Percentiles rank a stretch among this genome's conserved stretches.
These are phyloP conservation scores for Phytopythium helicoides DNA, from an alignment of 352 stramenopile species.

Conservation along the genomic window DNA sequence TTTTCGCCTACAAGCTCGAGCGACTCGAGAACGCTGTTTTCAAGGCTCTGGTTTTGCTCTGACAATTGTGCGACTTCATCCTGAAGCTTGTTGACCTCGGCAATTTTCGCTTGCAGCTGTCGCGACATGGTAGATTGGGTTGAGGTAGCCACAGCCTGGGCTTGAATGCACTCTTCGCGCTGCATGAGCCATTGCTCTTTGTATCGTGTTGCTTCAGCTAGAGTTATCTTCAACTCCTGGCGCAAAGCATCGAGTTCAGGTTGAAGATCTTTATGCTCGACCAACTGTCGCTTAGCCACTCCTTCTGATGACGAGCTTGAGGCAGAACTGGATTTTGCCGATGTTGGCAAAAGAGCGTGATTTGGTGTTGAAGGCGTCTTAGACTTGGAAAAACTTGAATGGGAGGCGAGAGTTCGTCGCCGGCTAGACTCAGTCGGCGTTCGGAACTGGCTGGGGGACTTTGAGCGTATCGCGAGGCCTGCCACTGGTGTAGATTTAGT, in stretches of 20 bases:
- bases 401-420: too few species aligned
- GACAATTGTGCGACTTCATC: neutral
- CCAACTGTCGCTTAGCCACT: too few species aligned
- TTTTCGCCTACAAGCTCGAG: constrained; percentile 10
- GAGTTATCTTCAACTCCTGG: neutral
- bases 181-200: constrained; percentile 1
- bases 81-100: constrained; percentile 4
- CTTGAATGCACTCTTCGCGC: neutral
- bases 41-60: constrained; percentile 3
- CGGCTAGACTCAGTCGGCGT: too few species aligned
- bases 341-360: too few species aligned
- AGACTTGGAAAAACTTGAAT: too few species aligned
- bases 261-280: neutral
- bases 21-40: constrained; percentile 2
- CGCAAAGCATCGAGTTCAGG: neutral
- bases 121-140: neutral
- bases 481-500: too few species aligned
- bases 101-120: neutral
- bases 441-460: too few species aligned
- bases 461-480: too few species aligned
- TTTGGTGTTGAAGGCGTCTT: too few species aligned
- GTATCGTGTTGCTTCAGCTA: neutral
- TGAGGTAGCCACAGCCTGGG: neutral
- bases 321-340: too few species aligned
- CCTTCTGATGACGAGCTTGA: too few species aligned